A percentile compares a stretch with the other conserved stretches of the same genome.
These are phyloP conservation scores for Tuber umbilicatum DNA, from an alignment of 495 filamentous ascomycete genomes.

Conservation along the genomic window DNA sequence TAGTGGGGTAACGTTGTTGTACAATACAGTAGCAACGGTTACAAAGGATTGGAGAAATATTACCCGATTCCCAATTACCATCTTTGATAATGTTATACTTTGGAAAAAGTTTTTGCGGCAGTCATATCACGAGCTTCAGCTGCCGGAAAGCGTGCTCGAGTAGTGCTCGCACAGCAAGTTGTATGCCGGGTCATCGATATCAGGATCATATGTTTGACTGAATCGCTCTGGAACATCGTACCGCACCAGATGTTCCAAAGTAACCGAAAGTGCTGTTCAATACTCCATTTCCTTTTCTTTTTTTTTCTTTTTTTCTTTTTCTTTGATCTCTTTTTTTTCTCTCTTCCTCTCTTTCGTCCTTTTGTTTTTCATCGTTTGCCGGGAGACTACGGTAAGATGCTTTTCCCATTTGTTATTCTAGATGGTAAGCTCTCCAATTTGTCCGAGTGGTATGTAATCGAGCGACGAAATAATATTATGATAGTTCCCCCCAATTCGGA, in stretches of 20 bases:
- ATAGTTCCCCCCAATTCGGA: neutral
- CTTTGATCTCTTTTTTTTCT: neutral
- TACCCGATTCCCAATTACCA: conserved; percentile 1
- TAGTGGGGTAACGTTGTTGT: neutral
- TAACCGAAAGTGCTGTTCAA: neutral
- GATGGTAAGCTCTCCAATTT: neutral
- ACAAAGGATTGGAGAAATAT: neutral
- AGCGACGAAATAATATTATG: neutral
- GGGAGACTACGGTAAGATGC: neutral
- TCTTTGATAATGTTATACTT: neutral
- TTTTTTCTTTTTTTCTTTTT: neutral
- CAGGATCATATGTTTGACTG: too few relatives aligned
- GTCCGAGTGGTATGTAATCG: neutral
- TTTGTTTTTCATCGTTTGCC: neutral
- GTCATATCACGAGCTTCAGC: neutral
- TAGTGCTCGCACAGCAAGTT: neutral
- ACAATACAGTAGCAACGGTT: neutral
- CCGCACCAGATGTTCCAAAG: neutral
- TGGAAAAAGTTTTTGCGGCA: neutral
- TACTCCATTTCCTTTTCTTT: neutral
- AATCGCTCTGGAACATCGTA: neutral
- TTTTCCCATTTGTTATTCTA: neutral
- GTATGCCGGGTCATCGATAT: too few relatives aligned
- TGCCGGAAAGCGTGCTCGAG: neutral
- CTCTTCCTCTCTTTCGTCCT: neutral